A percentile compares a stretch with the other conserved stretches of the same genome.
These are phyloP conservation scores for Dothistroma septosporum DNA, from an alignment of 2,329 filamentous ascomycete species.

Conservation along the genomic window DNA sequence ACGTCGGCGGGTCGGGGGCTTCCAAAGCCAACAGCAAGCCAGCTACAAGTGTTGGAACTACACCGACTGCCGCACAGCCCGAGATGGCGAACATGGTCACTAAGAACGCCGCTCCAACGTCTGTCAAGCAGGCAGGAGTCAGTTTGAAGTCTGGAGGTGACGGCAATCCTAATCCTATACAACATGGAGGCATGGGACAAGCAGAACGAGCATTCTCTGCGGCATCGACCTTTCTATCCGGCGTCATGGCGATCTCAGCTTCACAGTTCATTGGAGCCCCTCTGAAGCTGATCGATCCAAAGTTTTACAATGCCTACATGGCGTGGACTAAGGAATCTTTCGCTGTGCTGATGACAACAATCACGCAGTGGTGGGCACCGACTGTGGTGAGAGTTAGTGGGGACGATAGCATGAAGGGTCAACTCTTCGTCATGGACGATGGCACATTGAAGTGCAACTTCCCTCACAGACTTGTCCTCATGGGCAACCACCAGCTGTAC, in stretches of 20 bases:
- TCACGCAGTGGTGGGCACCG: slow-evolving; percentile 85
- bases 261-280: slow-evolving; percentile 74
- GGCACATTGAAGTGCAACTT: slow-evolving; percentile 75
- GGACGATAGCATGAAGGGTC: slow-evolving; percentile 71
- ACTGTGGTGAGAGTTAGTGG: slow-evolving; percentile 79
- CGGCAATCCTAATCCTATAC: slow-evolving; percentile 37
- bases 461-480: slow-evolving; percentile 74
- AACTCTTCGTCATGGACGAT: slow-evolving; percentile 65
- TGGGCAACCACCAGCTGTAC: slow-evolving; percentile 84
- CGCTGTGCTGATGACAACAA: slow-evolving; percentile 69
- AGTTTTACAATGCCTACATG: slow-evolving; percentile 82
- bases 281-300: slow-evolving; percentile 69
- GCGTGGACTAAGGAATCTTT: slow-evolving; percentile 81
- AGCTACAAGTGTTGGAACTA: neutral
- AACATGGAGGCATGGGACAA: slow-evolving; percentile 47
- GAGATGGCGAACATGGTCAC: slow-evolving; percentile 9
- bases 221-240: slow-evolving; percentile 49
- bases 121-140: slow-evolving; percentile 37
- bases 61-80: neutral
- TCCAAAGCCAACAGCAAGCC: neutral
- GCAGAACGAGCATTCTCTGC: slow-evolving; percentile 49
- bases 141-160: slow-evolving; percentile 40
- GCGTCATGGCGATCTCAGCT: slow-evolving; percentile 52
- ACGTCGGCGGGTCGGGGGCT: neutral
- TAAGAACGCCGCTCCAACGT: slow-evolving; percentile 8